Percentiles rank a stretch among this genome's conserved stretches.
phyloP scores from a whole-genome alignment of 345 rosid species.

The Lagerstroemia speciosa region DNA sequence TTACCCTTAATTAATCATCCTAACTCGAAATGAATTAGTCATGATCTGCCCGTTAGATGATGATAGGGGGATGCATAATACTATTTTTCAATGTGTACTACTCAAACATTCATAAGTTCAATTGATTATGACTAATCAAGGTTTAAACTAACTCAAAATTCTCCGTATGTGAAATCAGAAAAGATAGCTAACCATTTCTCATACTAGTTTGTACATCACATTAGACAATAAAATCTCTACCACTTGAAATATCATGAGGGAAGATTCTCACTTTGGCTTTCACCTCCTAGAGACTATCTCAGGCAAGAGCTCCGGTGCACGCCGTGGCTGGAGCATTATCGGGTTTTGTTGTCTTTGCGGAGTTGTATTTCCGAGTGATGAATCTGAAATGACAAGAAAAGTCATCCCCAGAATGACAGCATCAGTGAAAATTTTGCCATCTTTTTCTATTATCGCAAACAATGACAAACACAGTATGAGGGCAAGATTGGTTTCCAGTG shows the following conservation, averaged over 20 bases:
- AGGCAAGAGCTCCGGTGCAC: constrained; percentile 32
- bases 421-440: neutral
- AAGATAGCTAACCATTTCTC: too few species aligned
- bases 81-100: too few species aligned
- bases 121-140: too few species aligned
- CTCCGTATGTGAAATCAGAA: too few species aligned
- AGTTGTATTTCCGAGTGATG: constrained; percentile 31
- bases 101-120: too few species aligned
- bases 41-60: too few species aligned
- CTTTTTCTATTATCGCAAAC: neutral
- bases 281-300: neutral
- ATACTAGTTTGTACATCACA: neutral
- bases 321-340: constrained; percentile 71
- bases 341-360: constrained; percentile 32
- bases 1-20: too few species aligned
- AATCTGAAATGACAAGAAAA: constrained; percentile 39
- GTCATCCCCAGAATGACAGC: neutral
- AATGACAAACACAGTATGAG: neutral
- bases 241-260: neutral
- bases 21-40: too few species aligned
- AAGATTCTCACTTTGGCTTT: neutral
- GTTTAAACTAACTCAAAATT: too few species aligned
- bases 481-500: neutral
- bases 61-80: too few species aligned
- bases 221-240: neutral